phyloP scores from a whole-genome alignment of 192 early-diverging fungal species.

The Haplosporangium gracile region DNA sequence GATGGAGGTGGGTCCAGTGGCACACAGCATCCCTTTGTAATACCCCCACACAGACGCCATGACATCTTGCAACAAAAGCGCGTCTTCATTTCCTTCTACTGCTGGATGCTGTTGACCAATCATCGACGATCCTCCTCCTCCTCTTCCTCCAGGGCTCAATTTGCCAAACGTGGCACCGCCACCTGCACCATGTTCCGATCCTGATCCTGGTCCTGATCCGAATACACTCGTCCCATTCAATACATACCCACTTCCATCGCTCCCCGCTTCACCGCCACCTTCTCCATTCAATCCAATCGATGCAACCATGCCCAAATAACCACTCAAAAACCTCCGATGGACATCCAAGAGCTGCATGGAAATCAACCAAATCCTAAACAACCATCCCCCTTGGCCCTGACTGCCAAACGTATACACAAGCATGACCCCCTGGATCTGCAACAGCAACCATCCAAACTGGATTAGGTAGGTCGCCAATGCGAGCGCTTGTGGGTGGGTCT shows the following conservation, averaged over 20 bases:
- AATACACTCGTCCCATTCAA: background rate
- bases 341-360: conserved; percentile 38
- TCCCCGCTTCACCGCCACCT: background rate
- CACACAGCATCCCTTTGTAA: conserved; percentile 31
- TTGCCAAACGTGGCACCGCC: background rate
- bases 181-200: background rate
- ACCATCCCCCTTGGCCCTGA: conserved; percentile 3
- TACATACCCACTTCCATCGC: background rate
- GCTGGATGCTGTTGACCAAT: background rate
- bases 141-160: background rate
- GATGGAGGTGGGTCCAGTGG: background rate
- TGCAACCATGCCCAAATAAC: background rate
- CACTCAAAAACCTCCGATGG: conserved; percentile 23
- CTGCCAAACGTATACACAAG: conserved; percentile 35
- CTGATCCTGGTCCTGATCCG: background rate
- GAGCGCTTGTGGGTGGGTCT: conserved; percentile 45
- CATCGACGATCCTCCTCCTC: background rate
- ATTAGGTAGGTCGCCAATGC: conserved; percentile 35
- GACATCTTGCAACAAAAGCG: background rate
- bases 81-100: background rate
- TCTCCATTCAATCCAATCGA: too few relatives aligned
- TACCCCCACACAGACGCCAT: conserved; percentile 10
- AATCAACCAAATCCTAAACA: conserved; percentile 45
- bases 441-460: conserved; percentile 42
- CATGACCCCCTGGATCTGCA: conserved; percentile 38